Evolutionary conservation across 2,329 filamentous ascomycete species (phyloP), one percentile per base, ranked within the genome.

Genomic region (Plectosphaerella cucumerina): DNA sequence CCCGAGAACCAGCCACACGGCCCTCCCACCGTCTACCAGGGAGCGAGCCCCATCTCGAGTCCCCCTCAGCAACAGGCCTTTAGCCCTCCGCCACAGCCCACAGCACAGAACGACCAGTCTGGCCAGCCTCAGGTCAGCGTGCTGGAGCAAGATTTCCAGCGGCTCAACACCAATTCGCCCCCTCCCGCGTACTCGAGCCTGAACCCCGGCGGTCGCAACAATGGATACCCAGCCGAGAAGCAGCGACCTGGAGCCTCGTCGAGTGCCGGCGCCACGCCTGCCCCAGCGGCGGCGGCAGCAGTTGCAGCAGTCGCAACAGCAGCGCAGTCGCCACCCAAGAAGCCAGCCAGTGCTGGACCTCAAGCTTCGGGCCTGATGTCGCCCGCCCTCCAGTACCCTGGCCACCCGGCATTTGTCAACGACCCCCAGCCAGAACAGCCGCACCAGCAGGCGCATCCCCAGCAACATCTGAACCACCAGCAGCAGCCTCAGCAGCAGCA

Each of bases 181-280:
- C 94, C 94, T 18, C 94, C 94, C n/a, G 93, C 94, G 6, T 99
- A 99, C 68, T 94, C 90, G 10, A 94, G 86, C 60, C 82, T 96
- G 44, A 82, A 77, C 51, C 69, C 75, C 1, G 18, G 17, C 3
- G 70, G 68, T 39, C 68, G 70, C 23, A 62, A 75, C 67, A 60
- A 84, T 70, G 59, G 81, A 71, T 94, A 92, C 67, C 86, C 90
- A 0, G 84, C 82, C 57, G 92, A 97, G 64, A 97, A 97, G 65
- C 82, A 83, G 61, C 74, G 78, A 53, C 73, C 77, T 60, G 39
- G 39, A 18, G 66, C 53, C 60, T 61, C 53, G 60, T 49, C 53
- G 26, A 56, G 59, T 34, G 48, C 59, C 21, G 60, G 57, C 43
- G 58, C 65, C 10, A 53, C 62, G 1, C 26, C 59, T 42, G 59